Evolutionary conservation across 1,139 yeast species (phyloP), one percentile per base, ranked within the genome.

Genomic region (Debaryomyces sp.): DNA sequence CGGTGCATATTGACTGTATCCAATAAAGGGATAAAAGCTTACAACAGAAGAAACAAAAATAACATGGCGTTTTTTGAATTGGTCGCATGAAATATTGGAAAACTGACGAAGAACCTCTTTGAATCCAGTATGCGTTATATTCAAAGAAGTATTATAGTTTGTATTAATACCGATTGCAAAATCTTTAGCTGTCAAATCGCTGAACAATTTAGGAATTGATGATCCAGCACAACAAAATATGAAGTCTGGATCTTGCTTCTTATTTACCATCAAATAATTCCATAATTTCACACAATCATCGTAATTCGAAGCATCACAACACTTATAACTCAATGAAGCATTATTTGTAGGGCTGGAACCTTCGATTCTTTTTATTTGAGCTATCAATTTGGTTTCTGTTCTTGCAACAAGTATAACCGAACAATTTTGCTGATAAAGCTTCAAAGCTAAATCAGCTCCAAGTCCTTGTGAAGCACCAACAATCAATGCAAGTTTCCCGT

Each of bases 401-500:
- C 99, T 75, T 1, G 97, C 91, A 13, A 91, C 88, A 17, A 92
- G 67, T 1, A 87, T 73, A 5, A 92, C 89, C 3, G 78, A 66
- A 43, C 94, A 89, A 6, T 88, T 86, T 23, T 66, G 62, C 3
- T 68, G 54, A 49, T 81, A 85, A 43, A 87, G 69, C 52, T 81
- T 75, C 36, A 72, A 70, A 0, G 96, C 96, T 47, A 95, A 65
- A 42, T 89, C 88, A 1, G 84, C 84, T 0, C 99, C 99, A 1
- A 94, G 73, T 0, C 99, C 99, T 61, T 94, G 99, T 0, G 98
- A 91, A 0, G 94, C 99, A 1, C 99, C 99, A 0, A 96, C 81
- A 17, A 95, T 78, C n/a, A 94, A 77, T 1, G 89, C 92, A 1
- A 81, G 64, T 65, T 85, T 84, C 22, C 80, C 82, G 23, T 64